Conservation (phyloP, 2,329 filamentous ascomycete species). For the Xylaria arbuscula region DNA sequence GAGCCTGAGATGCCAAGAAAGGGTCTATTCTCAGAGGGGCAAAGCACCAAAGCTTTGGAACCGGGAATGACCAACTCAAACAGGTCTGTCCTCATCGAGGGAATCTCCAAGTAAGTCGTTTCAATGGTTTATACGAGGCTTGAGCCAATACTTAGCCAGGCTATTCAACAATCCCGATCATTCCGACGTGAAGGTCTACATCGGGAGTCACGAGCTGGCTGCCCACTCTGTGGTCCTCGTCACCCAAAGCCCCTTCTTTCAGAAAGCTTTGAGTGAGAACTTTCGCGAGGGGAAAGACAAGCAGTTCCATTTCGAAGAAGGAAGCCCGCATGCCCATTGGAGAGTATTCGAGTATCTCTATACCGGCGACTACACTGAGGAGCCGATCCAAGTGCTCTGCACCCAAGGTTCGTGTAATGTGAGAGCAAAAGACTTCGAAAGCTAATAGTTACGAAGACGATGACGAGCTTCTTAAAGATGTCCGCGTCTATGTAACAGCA, state of each 20-base stretch:
- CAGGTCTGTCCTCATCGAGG: slow-evolving; percentile 18
- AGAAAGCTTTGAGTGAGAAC: slow-evolving; percentile 27
- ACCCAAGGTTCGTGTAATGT: slow-evolving; percentile 17
- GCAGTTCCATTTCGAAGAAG: slow-evolving; percentile 30
- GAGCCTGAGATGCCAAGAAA: no score
- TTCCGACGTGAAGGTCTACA: slow-evolving; percentile 34
- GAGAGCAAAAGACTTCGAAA: not conserved
- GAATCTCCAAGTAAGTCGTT: slow-evolving; percentile 31
- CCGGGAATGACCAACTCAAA: slow-evolving; percentile 26
- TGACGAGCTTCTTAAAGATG: slow-evolving; percentile 28
- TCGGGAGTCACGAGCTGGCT: slow-evolving; percentile 28
- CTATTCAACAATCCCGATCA: slow-evolving; percentile 33
- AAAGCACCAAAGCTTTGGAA: no score
- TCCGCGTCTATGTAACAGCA: slow-evolving; percentile 31
- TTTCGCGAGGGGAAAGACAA: slow-evolving; percentile 34
- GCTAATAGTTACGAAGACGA: slow-evolving; percentile 34
- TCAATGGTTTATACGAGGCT: not conserved
- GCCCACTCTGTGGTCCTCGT: slow-evolving; percentile 36
- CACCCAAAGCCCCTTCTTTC: slow-evolving; percentile 33
- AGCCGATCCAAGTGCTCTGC: slow-evolving; percentile 21
- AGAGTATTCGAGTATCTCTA: slow-evolving; percentile 38
- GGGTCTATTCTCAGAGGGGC: no score
- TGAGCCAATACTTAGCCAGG: slow-evolving; percentile 6
- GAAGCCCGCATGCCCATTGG: slow-evolving; percentile 35
- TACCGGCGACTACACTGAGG: slow-evolving; percentile 33